phyloP scores from a whole-genome alignment of 306 rosid species.

The Albizia julibrissin region DNA sequence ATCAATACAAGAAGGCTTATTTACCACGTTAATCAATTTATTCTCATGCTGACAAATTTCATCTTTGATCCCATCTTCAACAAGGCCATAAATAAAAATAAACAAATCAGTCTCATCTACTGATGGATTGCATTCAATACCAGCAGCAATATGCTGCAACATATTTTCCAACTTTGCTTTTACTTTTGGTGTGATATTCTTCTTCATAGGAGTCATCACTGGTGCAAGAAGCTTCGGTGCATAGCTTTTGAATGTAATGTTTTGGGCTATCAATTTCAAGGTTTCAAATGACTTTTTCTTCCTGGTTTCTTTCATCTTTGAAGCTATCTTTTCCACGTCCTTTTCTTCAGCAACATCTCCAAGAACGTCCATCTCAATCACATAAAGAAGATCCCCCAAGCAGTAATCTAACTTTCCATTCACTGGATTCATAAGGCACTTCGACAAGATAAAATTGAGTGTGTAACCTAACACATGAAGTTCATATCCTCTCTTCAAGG shows the following conservation, averaged over 20 bases:
- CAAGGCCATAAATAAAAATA: slow-evolving; percentile 65
- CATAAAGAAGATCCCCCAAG: slow-evolving; percentile 75
- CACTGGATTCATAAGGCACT: slow-evolving; percentile 59
- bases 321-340: slow-evolving; percentile 91
- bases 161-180: slow-evolving; percentile 80
- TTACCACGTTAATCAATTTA: slow-evolving; percentile 32
- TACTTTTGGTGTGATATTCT: slow-evolving; percentile 62
- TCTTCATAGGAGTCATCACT: slow-evolving; percentile 63
- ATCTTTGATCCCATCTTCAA: slow-evolving; percentile 71
- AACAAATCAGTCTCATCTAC: slow-evolving; percentile 75
- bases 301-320: slow-evolving; percentile 95
- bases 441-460: slow-evolving; percentile 71
- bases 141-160: slow-evolving; percentile 75
- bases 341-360: slow-evolving; percentile 93
- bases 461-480: slow-evolving; percentile 93
- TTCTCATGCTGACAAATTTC: slow-evolving; percentile 55
- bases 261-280: slow-evolving; percentile 75
- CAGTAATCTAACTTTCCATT: slow-evolving; percentile 83
- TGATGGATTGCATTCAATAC: slow-evolving; percentile 81
- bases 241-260: slow-evolving; percentile 68
- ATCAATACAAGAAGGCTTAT: slow-evolving; percentile 29
- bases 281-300: slow-evolving; percentile 78
- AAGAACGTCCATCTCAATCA: slow-evolving; percentile 78
- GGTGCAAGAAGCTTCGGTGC: slow-evolving; percentile 74
- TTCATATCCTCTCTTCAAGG: slow-evolving; percentile 87